Conservation (phyloP, 208 protist genomes). For the Crithidia fasciculata region DNA sequence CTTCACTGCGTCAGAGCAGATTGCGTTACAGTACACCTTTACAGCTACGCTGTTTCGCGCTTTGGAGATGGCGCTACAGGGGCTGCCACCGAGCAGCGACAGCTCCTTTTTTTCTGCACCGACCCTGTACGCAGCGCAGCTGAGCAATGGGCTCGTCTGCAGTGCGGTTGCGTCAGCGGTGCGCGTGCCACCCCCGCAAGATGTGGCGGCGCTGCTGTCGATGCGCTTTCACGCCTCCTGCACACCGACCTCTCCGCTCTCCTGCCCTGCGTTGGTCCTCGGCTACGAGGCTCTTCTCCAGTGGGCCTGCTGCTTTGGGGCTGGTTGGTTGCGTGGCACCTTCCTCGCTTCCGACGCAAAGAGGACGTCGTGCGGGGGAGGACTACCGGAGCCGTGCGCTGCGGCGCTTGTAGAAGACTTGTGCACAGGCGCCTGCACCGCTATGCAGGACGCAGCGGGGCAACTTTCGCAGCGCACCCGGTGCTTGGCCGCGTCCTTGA, state of each 20-base stretch:
- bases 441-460: slow-evolving; percentile 40
- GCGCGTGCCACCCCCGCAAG: slow-evolving; percentile 15
- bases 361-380: slow-evolving; percentile 2
- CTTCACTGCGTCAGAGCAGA: slow-evolving; percentile 54
- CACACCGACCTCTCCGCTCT: neutral
- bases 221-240: slow-evolving; percentile 28
- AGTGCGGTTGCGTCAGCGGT: slow-evolving; percentile 26
- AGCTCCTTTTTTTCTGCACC: neutral
- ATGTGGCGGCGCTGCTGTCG: slow-evolving; percentile 20
- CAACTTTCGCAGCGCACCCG: slow-evolving; percentile 48
- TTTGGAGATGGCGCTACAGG: slow-evolving; percentile 37
- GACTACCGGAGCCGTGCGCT: slow-evolving; percentile 8
- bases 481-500: slow-evolving; percentile 30
- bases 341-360: neutral
- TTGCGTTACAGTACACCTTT: slow-evolving; percentile 74
- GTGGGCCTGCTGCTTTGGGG: slow-evolving; percentile 33
- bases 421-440: slow-evolving; percentile 26
- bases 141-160: slow-evolving; percentile 15
- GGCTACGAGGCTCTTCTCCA: slow-evolving; percentile 26
- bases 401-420: slow-evolving; percentile 26
- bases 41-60: slow-evolving; percentile 41
- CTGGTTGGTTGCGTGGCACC: slow-evolving; percentile 18
- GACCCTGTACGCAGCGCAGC: slow-evolving; percentile 21
- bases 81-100: neutral
- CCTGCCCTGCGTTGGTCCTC: slow-evolving; percentile 22